Conservation (phyloP, 2,329 filamentous ascomycete genomes). For the Dryadomyces quercivorus region DNA sequence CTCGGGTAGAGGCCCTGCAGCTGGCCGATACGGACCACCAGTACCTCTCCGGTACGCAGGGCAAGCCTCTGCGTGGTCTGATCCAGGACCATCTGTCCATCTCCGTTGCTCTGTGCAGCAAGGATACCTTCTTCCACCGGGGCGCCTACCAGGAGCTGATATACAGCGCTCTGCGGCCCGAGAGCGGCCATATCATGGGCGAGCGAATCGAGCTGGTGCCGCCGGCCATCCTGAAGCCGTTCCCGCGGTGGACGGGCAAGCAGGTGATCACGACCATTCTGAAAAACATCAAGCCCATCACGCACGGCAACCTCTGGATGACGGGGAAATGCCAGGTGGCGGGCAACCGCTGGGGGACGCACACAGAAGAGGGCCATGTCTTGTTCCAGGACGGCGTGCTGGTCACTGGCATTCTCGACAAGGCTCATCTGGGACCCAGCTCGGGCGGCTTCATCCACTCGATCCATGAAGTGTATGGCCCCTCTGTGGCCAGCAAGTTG, state of each 20-base stretch:
- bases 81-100: conserved; percentile 99
- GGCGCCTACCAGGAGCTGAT: conserved; percentile 90
- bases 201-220: conserved; percentile 71
- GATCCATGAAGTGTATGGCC: conserved; percentile 86
- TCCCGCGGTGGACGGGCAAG: conserved; percentile 84
- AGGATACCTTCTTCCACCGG: conserved; percentile 80
- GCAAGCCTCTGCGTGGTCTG: conserved; percentile 84
- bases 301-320: conserved; percentile 67
- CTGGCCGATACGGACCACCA: conserved; percentile 96
- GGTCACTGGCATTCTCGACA: conserved; percentile 84
- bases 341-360: conserved; percentile 63
- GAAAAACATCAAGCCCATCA: conserved; percentile 75
- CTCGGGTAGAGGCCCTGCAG: conserved; percentile 80
- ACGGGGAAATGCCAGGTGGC: conserved; percentile 68
- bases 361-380: conserved; percentile 69
- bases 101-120: conserved; percentile 77
- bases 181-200: conserved; percentile 75
- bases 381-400: conserved; percentile 80
- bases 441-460: conserved; percentile 82
- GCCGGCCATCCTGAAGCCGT: conserved; percentile 73
- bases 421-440: conserved; percentile 83
- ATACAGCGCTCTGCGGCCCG: conserved; percentile 79
- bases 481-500: conserved; percentile 72
- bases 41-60: conserved; percentile 86
- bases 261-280: conserved; percentile 88